Conservation (phyloP, 192 early-diverging fungal genomes). For the Dissophora ornata region DNA sequence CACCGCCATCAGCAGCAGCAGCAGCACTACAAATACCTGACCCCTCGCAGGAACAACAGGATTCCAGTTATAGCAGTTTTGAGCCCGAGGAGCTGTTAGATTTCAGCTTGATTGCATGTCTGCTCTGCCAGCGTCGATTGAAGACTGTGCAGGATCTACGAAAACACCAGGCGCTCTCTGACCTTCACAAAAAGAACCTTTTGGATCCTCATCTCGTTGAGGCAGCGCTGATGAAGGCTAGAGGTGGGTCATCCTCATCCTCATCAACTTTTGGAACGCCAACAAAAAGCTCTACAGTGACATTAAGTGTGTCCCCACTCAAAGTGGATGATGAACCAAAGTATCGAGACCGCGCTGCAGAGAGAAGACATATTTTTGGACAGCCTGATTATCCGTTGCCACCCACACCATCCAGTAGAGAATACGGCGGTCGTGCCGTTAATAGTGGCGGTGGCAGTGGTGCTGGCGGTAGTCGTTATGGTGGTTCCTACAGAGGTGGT, state of each 20-base stretch:
- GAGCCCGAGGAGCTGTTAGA: constrained; percentile 55
- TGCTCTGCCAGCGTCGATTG: constrained; percentile 71
- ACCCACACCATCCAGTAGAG: constrained; percentile 18
- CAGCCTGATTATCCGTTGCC: constrained; percentile 62
- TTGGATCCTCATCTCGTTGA: constrained; percentile 18
- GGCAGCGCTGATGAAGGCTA: constrained; percentile 27
- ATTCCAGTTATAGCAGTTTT: background rate
- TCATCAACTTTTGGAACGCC: background rate
- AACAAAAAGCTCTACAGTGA: background rate
- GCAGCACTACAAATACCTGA: background rate
- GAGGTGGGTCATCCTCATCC: constrained; percentile 5
- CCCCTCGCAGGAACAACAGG: background rate
- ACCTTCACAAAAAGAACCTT: constrained; percentile 66
- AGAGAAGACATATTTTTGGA: constrained; percentile 68
- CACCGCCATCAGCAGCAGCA: background rate
- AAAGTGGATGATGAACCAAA: constrained; percentile 39
- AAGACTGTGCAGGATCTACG: constrained; percentile 58
- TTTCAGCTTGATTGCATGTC: constrained; percentile 60
- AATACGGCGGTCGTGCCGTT: constrained; percentile 14
- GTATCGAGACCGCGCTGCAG: constrained; percentile 74
- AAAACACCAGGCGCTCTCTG: constrained; percentile 67
- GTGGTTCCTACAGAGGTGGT: background rate
- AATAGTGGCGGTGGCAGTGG: constrained; percentile 9
- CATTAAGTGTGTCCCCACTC: background rate
- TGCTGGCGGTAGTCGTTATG: constrained; percentile 14